Conservation (phyloP, 805 yeast genomes). For the Kuraishia piskuri region DNA sequence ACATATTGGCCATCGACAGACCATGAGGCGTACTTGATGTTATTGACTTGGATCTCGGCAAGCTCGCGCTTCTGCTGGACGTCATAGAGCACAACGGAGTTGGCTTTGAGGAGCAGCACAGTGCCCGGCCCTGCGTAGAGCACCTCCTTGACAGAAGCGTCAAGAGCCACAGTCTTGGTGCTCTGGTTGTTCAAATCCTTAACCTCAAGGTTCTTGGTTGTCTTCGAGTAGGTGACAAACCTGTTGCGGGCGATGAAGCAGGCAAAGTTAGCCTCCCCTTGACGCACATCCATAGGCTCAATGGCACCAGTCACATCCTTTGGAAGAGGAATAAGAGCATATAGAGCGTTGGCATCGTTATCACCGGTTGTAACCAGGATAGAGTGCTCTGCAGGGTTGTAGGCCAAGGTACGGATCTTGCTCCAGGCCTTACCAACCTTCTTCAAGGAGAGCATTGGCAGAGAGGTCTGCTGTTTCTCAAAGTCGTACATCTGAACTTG, state of each 20-base stretch:
- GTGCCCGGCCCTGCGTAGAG: constrained; percentile 77
- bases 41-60: constrained; percentile 58
- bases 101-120: constrained; percentile 63
- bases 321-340: constrained; percentile 72
- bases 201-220: constrained; percentile 62
- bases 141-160: constrained; percentile 58
- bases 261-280: constrained; percentile 81
- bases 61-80: constrained; percentile 85
- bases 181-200: constrained; percentile 74
- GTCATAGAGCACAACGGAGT: constrained; percentile 74
- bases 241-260: constrained; percentile 91
- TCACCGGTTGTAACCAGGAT: constrained; percentile 76
- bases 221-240: constrained; percentile 70
- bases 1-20: constrained; percentile 79
- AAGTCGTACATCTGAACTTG: constrained; percentile 79
- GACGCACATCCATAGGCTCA: constrained; percentile 74
- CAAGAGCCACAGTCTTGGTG: constrained; percentile 74
- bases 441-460: constrained; percentile 76
- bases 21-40: constrained; percentile 86
- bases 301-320: constrained; percentile 88
- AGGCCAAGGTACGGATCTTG: constrained; percentile 75
- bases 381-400: constrained; percentile 88
- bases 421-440: constrained; percentile 82
- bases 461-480: constrained; percentile 49
- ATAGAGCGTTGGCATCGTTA: constrained; percentile 47